Base-by-base conservation (phyloP, 1,284 basidiomycete species). In the Sanghuangporus sanghuang region DNA sequence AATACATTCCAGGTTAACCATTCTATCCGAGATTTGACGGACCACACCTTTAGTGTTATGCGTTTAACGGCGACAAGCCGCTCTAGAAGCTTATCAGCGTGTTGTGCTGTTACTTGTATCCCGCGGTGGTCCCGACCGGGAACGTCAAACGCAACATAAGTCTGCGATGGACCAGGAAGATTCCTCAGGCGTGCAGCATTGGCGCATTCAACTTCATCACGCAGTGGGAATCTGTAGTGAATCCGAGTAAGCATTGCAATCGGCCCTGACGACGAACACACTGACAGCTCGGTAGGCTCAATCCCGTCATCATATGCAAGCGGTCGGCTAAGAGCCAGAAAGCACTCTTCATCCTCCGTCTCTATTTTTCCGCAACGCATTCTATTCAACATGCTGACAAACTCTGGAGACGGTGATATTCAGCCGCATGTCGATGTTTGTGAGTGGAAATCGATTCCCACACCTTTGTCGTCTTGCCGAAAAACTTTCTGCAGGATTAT, bases 201-300 rank as follows among this genome's bases (percentile, higher is more conserved):
- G 3, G 87, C 79, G 1, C 71, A 67, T 11, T 87, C 83, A 14
- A 97, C 96, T 66, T 98, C 92, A 52, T 93, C 86, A 57, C 96
- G 86, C 3, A 87, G 85, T 9, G 96, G 95, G 74, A 89, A 94
- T 56, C 87, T 88, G 68, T 59, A 32, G 56, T 62, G 58, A 23
- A 32, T 14, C 35, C 32, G 42, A 62, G 42, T 50, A 18, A 39
- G 66, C 27, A 55, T 55, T 42, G 3, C 16, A 56, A 54, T 59
- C 54, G 32, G 44, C 42, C 66, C 42, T 67, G 23, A 32, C 27
- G 39, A 32, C 46, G 56, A 48, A 54, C 1, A 72, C 79, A 44
- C 71, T 6, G 44, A 93, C 85, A 96, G 74, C 73, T 96, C 92
- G 0, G 93, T 96, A 0, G 94, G 86, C 49, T 84, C 88, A 32